Evolutionary conservation across 1,284 basidiomycete genomes (phyloP), one percentile per base, ranked within the genome.

Genomic region (Tilletia walkeri): DNA sequence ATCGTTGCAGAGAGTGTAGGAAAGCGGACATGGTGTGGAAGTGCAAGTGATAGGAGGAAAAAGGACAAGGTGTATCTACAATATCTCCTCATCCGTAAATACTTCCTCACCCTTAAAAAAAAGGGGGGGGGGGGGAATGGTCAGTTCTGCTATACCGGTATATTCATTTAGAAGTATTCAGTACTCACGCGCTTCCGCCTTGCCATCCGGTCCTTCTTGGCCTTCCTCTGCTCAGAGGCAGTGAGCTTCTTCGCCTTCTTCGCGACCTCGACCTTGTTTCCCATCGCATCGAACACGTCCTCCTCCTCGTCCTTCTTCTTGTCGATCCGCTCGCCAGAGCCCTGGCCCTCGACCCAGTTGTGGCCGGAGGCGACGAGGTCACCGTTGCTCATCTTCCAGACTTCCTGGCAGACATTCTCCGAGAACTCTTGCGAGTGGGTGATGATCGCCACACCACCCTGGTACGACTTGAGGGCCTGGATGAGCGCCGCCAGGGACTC

Each of bases 291-390:
- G 65, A 70, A 69, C 41, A 72, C 69, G 67, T 75, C 75, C 59
- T 82, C 80, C 68, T 77, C 74, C 14, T 79, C 80, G 20, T 76
- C 78, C 71, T 78, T 75, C 74, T 81, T 78, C 65, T 71, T 66
- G 69, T 82, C 79, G 68, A 83, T 69, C 68, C 79, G 77, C 66
- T 77, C 78, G 14, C 80, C 80, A 24, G 77, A 78, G 66, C 75
- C 72, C 71, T 99, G 95, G 69, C 94, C 94, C 86, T 99, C 95
- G 81, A 96, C 93, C 85, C 85, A 85, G 80, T 85, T 84, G 80
- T 97, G 95, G 75, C 95, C 95, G 5, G 75, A 78, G 14, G 80
- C 81, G 53, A 69, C 66, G 38, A 83, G 76, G 3, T 69, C 70
- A 73, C 82, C 82, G 69, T 77, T 75, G 66, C 72, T 56, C 81